Base-by-base conservation (phyloP, 768 basidiomycete species). In the Termitomyces sp. region DNA sequence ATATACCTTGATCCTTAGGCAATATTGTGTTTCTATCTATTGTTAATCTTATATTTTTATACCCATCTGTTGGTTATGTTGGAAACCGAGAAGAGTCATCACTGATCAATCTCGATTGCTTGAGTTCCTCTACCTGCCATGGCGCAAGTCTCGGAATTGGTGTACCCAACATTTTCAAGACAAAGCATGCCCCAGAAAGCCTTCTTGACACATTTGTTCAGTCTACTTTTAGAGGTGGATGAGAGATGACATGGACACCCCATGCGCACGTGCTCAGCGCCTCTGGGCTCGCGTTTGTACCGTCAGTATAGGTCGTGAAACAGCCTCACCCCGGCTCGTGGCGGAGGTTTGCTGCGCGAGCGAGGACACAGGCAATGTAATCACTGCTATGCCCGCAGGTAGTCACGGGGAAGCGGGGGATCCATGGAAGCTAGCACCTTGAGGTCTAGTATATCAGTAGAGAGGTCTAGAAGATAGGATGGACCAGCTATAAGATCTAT, bases 211-310 rank as follows among this genome's bases (percentile, higher is more conserved):
- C 23, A 1, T 23, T 23, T 23, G 23, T 23, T 23, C 23, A 23
- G 23, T 23, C 23, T 23, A 23, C 23, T 23, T 23, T 23, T 23
- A 23, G 23, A 23, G 23, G 23, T 23, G 23, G 1, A 23, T 23
- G 23, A 23, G 23, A 23, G 23, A 23, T 23, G 23, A 23, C 1
- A 23, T 23, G 1, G 23, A 83, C 76, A 58, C 80, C 82, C 83
- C 83, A 84, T 8, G 79, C 79, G 82, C 82, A 85, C 2, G 84
- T 82, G 28, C 74, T 81, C 77, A 84, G 77, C 1, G 83, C 80
- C 40, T 73, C 72, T 0, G 83, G 82, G 47, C 74, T 74, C 38
- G 75, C 73, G 55, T 61, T 67, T 33, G 63, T 66, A 6, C 82
- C 82, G 23, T 23, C 2, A 23, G 69, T 81, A 84, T 47, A 84